phyloP scores from a whole-genome alignment of 495 filamentous ascomycete genomes.

The Aspergillus coremiiformis region DNA sequence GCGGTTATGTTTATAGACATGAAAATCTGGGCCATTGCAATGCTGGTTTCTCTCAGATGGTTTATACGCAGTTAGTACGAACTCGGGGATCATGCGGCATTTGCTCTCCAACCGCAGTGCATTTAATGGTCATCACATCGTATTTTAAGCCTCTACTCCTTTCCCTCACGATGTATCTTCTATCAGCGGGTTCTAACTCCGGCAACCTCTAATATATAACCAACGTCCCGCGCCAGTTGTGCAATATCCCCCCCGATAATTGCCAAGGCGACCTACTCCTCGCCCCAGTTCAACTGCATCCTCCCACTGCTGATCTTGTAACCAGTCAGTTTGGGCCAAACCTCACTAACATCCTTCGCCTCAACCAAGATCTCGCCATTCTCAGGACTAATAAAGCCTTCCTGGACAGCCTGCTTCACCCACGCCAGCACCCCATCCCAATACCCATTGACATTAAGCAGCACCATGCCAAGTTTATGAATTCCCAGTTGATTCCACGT shows the following conservation, averaged over 20 bases:
- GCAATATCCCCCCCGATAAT: background rate
- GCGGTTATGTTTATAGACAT: constrained; percentile 32
- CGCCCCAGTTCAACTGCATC: constrained; percentile 75
- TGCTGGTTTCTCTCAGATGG: background rate
- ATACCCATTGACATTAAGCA: constrained; percentile 83
- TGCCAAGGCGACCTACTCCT: constrained; percentile 39
- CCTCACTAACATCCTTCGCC: constrained; percentile 63
- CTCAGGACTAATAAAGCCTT: constrained; percentile 63
- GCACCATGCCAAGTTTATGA: constrained; percentile 69
- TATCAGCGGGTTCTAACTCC: background rate
- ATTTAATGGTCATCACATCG: background rate
- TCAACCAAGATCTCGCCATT: constrained; percentile 73
- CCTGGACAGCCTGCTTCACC: constrained; percentile 68
- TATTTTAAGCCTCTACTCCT: background rate
- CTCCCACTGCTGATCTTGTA: constrained; percentile 69
- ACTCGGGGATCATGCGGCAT: background rate
- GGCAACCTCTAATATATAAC: background rate
- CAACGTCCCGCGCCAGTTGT: background rate
- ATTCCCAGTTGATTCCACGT: constrained; percentile 99
- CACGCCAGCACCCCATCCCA: constrained; percentile 81
- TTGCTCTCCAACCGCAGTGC: background rate
- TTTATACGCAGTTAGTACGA: constrained; percentile 1
- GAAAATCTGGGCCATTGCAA: constrained; percentile 20
- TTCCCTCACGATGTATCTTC: background rate
- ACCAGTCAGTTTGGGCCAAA: constrained; percentile 57